phyloP scores from a whole-genome alignment of 73 alveolate species.

The Symbiodinium pilosum region DNA sequence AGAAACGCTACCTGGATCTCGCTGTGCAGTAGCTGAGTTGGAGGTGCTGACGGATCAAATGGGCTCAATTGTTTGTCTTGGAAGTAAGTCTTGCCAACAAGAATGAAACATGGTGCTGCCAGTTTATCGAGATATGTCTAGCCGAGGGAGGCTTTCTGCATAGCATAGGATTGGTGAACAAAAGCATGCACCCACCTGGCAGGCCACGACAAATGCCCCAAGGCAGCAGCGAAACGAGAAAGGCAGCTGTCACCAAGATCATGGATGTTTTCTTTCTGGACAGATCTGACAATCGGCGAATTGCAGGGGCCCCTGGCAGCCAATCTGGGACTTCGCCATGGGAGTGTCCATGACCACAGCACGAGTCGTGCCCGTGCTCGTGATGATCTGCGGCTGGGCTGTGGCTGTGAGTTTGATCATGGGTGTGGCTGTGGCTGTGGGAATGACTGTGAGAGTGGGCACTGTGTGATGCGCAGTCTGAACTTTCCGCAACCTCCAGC shows the following conservation, averaged over 20 bases:
- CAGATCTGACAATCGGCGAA: slow-evolving; percentile 32
- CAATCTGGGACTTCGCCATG: slow-evolving; percentile 79
- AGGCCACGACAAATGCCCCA: background rate
- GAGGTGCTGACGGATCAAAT: no score
- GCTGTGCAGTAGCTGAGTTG: no score
- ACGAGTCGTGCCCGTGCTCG: background rate
- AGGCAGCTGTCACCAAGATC: slow-evolving; percentile 27
- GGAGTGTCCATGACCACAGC: slow-evolving; percentile 52
- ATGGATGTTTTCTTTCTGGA: slow-evolving; percentile 17
- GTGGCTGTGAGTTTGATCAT: background rate
- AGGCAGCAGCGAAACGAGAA: slow-evolving; percentile 29
- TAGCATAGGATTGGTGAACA: background rate
- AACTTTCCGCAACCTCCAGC: background rate
- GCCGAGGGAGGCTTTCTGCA: no score
- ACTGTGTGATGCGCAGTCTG: no score
- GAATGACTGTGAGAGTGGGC: background rate
- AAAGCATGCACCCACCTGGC: background rate
- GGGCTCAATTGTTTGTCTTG: no score
- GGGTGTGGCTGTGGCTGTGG: slow-evolving; percentile 9
- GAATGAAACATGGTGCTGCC: no score
- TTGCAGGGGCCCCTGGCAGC: slow-evolving; percentile 34
- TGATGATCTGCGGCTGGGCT: background rate
- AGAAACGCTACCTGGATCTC: background rate
- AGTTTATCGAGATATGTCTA: no score
- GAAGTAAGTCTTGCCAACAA: no score